Evolutionary conservation across 257 asterid species (phyloP).

Genomic region (Cynanchum wilfordii): DNA sequence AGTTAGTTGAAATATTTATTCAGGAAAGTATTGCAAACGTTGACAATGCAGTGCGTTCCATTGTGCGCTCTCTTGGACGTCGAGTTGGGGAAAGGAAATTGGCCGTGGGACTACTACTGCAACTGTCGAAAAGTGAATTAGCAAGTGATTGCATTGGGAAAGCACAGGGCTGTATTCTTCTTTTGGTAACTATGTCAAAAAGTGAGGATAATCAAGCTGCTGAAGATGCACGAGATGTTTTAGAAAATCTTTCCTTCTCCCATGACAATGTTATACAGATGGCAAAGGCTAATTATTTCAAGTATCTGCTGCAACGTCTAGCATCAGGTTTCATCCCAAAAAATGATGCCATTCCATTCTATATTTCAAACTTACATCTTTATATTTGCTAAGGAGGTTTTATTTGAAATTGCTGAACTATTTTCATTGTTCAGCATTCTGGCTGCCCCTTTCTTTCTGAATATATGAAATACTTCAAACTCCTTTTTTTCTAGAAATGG

Average conservation of each 20-base stretch:
- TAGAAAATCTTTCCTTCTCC: conserved; percentile 59
- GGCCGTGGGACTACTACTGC: conserved; percentile 50
- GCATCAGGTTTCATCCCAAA: conserved; percentile 40
- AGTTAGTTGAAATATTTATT: conserved; percentile 13
- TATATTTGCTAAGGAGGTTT: background rate
- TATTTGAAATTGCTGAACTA: background rate
- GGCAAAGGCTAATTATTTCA: conserved; percentile 57
- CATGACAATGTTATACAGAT: conserved; percentile 59
- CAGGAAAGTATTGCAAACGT: conserved; percentile 51
- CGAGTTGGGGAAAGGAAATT: conserved; percentile 46
- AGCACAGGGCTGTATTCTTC: conserved; percentile 61
- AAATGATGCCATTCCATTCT: conserved; percentile 9
- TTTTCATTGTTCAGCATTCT: background rate
- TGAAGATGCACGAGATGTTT: conserved; percentile 38
- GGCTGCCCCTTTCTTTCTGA: background rate
- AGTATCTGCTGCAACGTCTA: conserved; percentile 51
- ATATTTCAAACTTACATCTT: background rate
- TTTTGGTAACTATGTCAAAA: conserved; percentile 50
- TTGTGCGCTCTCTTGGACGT: conserved; percentile 60
- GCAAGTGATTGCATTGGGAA: conserved; percentile 47
- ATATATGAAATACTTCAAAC: background rate
- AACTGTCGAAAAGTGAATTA: conserved; percentile 41
- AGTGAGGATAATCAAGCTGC: conserved; percentile 50
- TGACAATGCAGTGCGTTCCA: conserved; percentile 38
- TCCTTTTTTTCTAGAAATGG: background rate